These are phyloP conservation scores for Saccharomycodes ludwigii DNA, from an alignment of 805 yeast species.

Conservation along the genomic window DNA sequence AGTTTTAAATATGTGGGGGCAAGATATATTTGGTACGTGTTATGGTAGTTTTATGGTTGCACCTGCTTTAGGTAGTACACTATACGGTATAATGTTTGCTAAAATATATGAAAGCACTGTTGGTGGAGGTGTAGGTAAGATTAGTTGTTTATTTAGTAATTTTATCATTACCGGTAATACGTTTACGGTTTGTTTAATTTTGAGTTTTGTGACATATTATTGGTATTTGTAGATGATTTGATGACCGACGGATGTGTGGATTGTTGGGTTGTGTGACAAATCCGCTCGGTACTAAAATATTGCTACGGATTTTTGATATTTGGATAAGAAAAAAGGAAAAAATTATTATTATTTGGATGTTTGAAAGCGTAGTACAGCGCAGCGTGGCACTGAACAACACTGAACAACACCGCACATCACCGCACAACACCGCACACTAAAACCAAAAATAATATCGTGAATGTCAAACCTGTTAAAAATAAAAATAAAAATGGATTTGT, in stretches of 20 bases:
- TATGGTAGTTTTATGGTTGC: conserved; percentile 88
- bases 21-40: conserved; percentile 77
- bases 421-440: too few species aligned
- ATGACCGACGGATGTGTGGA: too few species aligned
- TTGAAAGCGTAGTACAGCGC: too few species aligned
- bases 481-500: too few species aligned
- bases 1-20: conserved; percentile 77
- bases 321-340: too few species aligned
- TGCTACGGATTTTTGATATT: background rate
- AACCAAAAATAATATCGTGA: too few species aligned
- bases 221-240: too few species aligned
- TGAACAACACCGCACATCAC: too few species aligned
- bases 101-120: conserved; percentile 37
- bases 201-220: conserved; percentile 1
- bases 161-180: conserved; percentile 2
- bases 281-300: background rate
- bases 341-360: too few species aligned
- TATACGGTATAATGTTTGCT: conserved; percentile 64
- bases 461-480: too few species aligned
- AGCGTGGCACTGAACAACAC: too few species aligned
- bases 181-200: conserved; percentile 1
- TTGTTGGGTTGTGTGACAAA: too few species aligned
- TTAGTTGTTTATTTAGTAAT: conserved; percentile 1
- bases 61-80: conserved; percentile 70
- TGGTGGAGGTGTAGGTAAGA: conserved; percentile 4